Conservation (phyloP, 208 protist species). For the Acanthamoeba lenticulata region DNA sequence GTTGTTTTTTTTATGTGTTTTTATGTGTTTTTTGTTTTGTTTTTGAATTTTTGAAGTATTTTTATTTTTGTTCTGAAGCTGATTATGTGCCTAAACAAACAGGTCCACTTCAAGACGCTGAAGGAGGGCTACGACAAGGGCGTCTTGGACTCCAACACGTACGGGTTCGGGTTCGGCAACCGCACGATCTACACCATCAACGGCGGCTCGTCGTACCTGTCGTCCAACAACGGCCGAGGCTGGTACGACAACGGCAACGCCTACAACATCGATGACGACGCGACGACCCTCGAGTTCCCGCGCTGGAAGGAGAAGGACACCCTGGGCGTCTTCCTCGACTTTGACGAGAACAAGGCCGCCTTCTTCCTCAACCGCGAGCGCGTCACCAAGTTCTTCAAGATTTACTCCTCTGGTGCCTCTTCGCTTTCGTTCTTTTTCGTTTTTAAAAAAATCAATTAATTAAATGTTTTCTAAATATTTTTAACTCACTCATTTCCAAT, state of each 20-base stretch:
- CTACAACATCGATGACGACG: background rate
- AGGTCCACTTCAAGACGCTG: constrained; percentile 7
- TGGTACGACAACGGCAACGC: constrained; percentile 13
- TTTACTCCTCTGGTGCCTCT: background rate
- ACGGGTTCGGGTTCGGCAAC: background rate
- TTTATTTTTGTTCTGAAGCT: background rate
- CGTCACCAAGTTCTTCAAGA: background rate
- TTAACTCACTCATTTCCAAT: no score
- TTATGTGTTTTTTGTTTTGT: background rate
- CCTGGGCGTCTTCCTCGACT: background rate
- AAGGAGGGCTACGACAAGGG: background rate
- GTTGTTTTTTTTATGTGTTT: background rate
- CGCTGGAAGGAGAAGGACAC: background rate
- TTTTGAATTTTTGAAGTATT: background rate
- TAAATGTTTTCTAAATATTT: no score
- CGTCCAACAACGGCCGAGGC: background rate
- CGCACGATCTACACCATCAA: constrained; percentile 1
- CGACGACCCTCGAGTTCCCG: background rate
- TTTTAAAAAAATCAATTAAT: no score
- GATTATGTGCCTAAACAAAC: background rate
- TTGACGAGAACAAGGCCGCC: constrained; percentile 3
- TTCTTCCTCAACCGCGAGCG: background rate
- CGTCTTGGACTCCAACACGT: background rate
- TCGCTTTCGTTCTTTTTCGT: background rate
- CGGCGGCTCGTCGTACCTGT: background rate